Base-by-base conservation (phyloP, 129 eudicot species). In the Ambrosia trifida region DNA sequence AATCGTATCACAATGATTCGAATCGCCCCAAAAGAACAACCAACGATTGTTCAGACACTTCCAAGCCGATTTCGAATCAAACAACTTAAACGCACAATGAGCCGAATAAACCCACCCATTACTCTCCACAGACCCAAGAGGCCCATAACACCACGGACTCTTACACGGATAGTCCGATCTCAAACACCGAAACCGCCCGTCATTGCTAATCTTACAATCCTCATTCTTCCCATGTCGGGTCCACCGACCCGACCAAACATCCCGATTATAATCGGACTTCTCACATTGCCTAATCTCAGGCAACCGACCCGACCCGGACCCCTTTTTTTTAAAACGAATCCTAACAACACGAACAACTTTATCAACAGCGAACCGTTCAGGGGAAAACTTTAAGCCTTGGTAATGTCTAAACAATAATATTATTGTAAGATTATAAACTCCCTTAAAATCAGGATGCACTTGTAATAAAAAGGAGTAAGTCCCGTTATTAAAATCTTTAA, bases 21-120 rank as follows among this genome's bases (percentile, higher is more conserved):
- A 93, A 78, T 93, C 98, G 2, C 98, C 96, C 98, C 98, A 93
- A 72, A 89, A 93, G 78, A 93, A 89, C n/a, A 93, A 73, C 98
- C 98, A 93, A 4, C 92, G 84, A 5, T 79, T 76, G 65, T 72
- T 83, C 75, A 93, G 74, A 70, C 98, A 93, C 12, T 72, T 76
- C 98, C 98, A 93, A 45, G 96, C 98, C 1, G 86, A 80, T 72
- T 85, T 77, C 12, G 78, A 62, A 4, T 86, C 71, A 41, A 80
- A 83, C 56, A 90, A 16, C 78, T 85, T 87, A 79, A 95, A 95
- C 1, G 97, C 85, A 71, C 99, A 95, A 74, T 95, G 99, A n/a
- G 99, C 45, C 2, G 99, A 95, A 49, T 95, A 95, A 0, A 84
- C 84, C 98, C 96, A 93, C 9, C 98, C 98, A 30, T 93, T 93